Conservation (phyloP, 371 early-diverging fungal genomes). For the Basidiobolus heterosporus region DNA sequence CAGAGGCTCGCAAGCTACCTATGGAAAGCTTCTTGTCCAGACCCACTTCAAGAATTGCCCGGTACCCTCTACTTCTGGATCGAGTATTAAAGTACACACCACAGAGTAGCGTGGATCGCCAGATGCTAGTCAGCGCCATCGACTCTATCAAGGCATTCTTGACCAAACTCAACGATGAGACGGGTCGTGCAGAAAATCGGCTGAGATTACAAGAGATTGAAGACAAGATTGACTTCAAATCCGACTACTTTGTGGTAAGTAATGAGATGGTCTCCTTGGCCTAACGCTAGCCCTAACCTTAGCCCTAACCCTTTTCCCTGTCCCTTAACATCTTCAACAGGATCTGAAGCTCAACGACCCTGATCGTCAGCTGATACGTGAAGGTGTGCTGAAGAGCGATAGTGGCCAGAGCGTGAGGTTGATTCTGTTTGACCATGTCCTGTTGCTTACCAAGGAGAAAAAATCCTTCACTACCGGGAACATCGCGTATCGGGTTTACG, state of each 20-base stretch:
- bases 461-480: constrained; percentile 29
- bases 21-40: constrained; percentile 64
- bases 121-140: constrained; percentile 35
- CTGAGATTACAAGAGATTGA: constrained; percentile 41
- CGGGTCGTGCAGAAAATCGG: constrained; percentile 69
- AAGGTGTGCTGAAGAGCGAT: constrained; percentile 60
- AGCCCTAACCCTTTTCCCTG: too few relatives aligned
- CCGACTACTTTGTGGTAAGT: too few relatives aligned
- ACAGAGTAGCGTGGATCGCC: constrained; percentile 59
- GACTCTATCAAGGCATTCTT: constrained; percentile 45
- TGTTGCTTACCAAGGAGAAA: constrained; percentile 59
- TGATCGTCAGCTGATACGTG: constrained; percentile 52
- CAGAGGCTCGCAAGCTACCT: constrained; percentile 66
- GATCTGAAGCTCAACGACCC: constrained; percentile 51
- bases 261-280: too few relatives aligned
- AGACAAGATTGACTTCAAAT: constrained; percentile 9
- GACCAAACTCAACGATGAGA: constrained; percentile 58
- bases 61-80: constrained; percentile 72
- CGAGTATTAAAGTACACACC: constrained; percentile 76
- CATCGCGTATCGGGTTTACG: constrained; percentile 16
- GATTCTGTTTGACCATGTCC: constrained; percentile 71
- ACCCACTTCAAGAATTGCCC: constrained; percentile 75
- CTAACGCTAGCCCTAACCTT: too few relatives aligned
- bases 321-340: constrained; percentile 13
- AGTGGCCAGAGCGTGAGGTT: constrained; percentile 47